These are phyloP conservation scores for Schizophyllum amplum DNA, from an alignment of 1,284 basidiomycete species.

Conservation along the genomic window DNA sequence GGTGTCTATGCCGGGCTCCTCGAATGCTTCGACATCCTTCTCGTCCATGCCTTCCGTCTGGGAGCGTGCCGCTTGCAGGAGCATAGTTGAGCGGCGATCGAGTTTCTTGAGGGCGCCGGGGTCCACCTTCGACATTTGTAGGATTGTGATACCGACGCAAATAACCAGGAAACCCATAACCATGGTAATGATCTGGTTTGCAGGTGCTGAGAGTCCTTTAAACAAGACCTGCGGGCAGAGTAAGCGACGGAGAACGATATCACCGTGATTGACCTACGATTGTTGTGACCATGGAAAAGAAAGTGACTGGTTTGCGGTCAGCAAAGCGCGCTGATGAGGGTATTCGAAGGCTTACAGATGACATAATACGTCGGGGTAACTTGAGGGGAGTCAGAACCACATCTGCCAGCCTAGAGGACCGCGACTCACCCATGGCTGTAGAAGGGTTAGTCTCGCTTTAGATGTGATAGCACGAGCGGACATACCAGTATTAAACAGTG, in stretches of 20 bases:
- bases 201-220: slow-evolving; percentile 80
- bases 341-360: slow-evolving; percentile 42
- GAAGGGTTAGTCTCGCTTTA: not conserved
- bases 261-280: slow-evolving; percentile 39
- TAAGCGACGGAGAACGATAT: slow-evolving; percentile 1
- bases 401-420: slow-evolving; percentile 6
- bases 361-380: slow-evolving; percentile 89
- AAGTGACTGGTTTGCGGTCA: slow-evolving; percentile 51
- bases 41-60: slow-evolving; percentile 59
- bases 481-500: slow-evolving; percentile 86
- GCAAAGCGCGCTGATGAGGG: not conserved
- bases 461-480: slow-evolving; percentile 6
- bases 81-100: slow-evolving; percentile 79
- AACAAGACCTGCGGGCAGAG: slow-evolving; percentile 65
- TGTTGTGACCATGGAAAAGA: slow-evolving; percentile 83
- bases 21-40: slow-evolving; percentile 43
- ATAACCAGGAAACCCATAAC: slow-evolving; percentile 88
- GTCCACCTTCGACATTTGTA: slow-evolving; percentile 95
- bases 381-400: slow-evolving; percentile 21
- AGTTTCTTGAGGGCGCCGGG: slow-evolving; percentile 66
- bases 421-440: slow-evolving; percentile 65
- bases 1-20: slow-evolving; percentile 84
- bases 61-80: slow-evolving; percentile 68
- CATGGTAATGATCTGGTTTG: slow-evolving; percentile 77
- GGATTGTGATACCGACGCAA: slow-evolving; percentile 85